These are phyloP conservation scores for Metschnikowia borealis DNA, from an alignment of 805 yeast genomes.

Conservation along the genomic window DNA sequence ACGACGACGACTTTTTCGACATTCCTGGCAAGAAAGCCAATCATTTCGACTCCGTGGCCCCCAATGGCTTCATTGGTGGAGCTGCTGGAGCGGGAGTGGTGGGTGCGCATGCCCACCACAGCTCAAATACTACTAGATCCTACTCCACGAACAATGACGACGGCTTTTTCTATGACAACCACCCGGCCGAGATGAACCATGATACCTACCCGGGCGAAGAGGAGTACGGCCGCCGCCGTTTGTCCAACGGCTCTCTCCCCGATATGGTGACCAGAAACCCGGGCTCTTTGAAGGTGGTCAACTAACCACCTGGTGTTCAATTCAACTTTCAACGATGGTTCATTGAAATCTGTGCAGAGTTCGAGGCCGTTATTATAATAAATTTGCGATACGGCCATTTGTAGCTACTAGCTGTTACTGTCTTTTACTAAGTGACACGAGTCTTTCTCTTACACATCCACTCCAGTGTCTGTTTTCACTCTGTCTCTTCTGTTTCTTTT, in stretches of 20 bases:
- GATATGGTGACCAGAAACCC: slow-evolving; percentile 44
- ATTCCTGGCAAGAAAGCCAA: slow-evolving; percentile 18
- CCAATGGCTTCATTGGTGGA: slow-evolving; percentile 21
- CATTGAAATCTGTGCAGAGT: neutral
- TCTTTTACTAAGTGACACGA: neutral
- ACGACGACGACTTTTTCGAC: slow-evolving; percentile 35
- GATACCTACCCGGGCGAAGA: slow-evolving; percentile 7
- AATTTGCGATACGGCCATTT: neutral
- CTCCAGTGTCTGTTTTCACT: too few relatives aligned
- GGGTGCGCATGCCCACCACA: slow-evolving; percentile 14
- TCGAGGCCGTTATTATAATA: neutral
- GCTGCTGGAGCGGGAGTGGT: slow-evolving; percentile 18
- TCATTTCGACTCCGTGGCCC: slow-evolving; percentile 22
- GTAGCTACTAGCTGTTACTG: neutral
- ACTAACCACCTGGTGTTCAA: slow-evolving; percentile 15
- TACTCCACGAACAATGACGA: slow-evolving; percentile 16
- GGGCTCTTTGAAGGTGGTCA: slow-evolving; percentile 50
- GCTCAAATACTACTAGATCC: slow-evolving; percentile 16
- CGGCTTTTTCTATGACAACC: slow-evolving; percentile 5
- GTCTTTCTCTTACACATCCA: too few relatives aligned
- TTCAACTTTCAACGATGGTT: neutral
- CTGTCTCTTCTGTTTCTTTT: too few relatives aligned
- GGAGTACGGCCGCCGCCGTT: slow-evolving; percentile 44
- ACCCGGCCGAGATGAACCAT: slow-evolving; percentile 1
- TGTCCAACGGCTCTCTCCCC: slow-evolving; percentile 54